Evolutionary conservation across 2,329 filamentous ascomycete species (phyloP).

Genomic region (Ascochyta lentis): DNA sequence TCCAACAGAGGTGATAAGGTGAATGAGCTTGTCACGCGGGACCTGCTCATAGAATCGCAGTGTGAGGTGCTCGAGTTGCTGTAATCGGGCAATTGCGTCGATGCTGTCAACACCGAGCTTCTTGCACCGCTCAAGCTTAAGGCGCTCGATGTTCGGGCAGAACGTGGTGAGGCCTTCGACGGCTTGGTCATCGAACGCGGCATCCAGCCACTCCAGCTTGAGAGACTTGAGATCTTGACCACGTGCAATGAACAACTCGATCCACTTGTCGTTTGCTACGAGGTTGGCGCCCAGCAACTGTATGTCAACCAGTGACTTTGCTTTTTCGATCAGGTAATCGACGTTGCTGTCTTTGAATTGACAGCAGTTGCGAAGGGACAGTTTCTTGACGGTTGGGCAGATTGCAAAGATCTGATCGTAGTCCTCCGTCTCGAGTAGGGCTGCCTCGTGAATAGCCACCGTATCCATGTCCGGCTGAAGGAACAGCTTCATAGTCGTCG

Average conservation of each 20-base stretch:
- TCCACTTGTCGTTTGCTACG: conserved; percentile 78
- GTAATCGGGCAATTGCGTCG: conserved; percentile 66
- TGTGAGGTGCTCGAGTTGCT: conserved; percentile 74
- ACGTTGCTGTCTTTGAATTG: conserved; percentile 88
- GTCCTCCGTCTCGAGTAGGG: conserved; percentile 74
- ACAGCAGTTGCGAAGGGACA: conserved; percentile 84
- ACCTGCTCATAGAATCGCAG: conserved; percentile 69
- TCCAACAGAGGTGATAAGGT: conserved; percentile 69
- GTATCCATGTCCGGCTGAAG: conserved; percentile 60
- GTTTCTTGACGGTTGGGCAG: conserved; percentile 70
- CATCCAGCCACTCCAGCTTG: conserved; percentile 84
- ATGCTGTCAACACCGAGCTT: conserved; percentile 72
- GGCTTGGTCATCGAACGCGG: conserved; percentile 76
- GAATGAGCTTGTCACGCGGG: conserved; percentile 63
- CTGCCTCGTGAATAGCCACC: conserved; percentile 67
- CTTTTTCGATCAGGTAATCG: conserved; percentile 78
- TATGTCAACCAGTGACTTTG: conserved; percentile 72
- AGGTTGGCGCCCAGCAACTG: conserved; percentile 87
- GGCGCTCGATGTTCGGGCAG: conserved; percentile 72
- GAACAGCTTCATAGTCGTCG: conserved; percentile 58
- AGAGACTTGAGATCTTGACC: conserved; percentile 71
- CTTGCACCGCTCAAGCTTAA: conserved; percentile 85
- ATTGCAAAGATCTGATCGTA: conserved; percentile 81
- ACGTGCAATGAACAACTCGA: conserved; percentile 68
- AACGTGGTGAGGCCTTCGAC: conserved; percentile 66